Evolutionary conservation across 352 stramenopile genomes (phyloP), one percentile per base, ranked within the genome.

Genomic region (Phytophthora sojae): DNA sequence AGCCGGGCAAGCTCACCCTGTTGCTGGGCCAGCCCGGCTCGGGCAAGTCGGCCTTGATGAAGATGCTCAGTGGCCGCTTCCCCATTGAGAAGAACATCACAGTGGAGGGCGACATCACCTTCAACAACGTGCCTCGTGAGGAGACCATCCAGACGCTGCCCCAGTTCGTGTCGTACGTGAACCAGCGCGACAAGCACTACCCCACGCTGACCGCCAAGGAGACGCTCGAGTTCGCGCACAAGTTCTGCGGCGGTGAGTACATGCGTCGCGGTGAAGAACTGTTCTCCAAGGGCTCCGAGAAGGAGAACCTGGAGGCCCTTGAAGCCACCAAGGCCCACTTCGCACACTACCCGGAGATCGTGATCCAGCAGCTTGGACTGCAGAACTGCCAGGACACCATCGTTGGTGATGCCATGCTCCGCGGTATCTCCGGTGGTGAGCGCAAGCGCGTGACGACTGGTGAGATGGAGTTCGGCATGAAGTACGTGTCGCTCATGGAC

Each of bases 381-480:
- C 60, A 67, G 47, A 67, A 60, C 49, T 67, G 60, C 23, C 60
- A 67, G 49, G 60, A 67, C 51, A 67, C 60, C 4, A 65, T 89
- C 6, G 77, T 92, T 1, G 85, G 85, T 6, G 61, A 90, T 49
- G 71, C 63, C 7, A 81, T 91, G 57, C 32, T 84, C 85, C 50
- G 55, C 96, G 29, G 98, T 98, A 74, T 98, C 19, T 86, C 88
- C 60, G 76, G 93, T 21, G 92, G 93, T 32, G 65, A 81, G 23
- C 75, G n/a, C n/a, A n/a, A n/a, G n/a, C n/a, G n/a, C n/a, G n/a
- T n/a, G n/a, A n/a, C n/a, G n/a, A n/a, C n/a, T n/a, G n/a, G n/a
- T n/a, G n/a, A n/a, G n/a, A n/a, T n/a, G n/a, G n/a, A n/a, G n/a
- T n/a, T n/a, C n/a, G n/a, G n/a, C n/a, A n/a, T n/a, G n/a, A n/a